Conservation (phyloP, 345 rosid genomes). For the Heritiera littoralis region DNA sequence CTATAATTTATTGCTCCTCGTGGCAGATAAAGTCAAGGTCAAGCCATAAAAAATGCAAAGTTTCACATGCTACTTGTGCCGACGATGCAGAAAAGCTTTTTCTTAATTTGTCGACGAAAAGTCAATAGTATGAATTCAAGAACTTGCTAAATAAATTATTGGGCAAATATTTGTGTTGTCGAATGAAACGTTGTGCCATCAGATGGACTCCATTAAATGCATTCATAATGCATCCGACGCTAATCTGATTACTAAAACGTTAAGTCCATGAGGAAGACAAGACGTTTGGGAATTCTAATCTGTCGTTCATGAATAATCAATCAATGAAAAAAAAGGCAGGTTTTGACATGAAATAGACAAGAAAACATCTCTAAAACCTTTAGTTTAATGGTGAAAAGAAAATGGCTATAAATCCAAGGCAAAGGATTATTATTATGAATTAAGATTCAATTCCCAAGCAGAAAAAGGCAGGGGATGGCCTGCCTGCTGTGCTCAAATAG, state of each 20-base stretch:
- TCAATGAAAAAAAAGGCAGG: background rate
- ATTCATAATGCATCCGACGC: background rate
- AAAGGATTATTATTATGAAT: background rate
- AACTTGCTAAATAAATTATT: background rate
- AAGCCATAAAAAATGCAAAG: background rate
- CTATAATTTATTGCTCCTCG: background rate
- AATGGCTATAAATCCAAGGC: background rate
- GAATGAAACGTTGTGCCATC: background rate
- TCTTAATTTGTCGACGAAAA: background rate
- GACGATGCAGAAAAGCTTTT: background rate
- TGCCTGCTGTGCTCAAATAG: background rate
- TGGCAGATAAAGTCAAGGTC: background rate
- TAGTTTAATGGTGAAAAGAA: background rate
- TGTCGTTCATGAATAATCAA: background rate
- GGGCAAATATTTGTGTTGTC: background rate
- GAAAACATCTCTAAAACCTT: background rate
- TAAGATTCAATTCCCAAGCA: background rate
- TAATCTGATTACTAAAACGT: background rate
- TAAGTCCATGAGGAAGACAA: background rate
- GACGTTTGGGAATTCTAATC: background rate
- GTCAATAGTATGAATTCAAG: background rate
- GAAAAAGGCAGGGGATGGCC: background rate
- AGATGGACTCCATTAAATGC: background rate
- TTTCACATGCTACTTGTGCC: background rate
- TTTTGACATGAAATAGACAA: background rate